phyloP scores from a whole-genome alignment of 2,329 filamentous ascomycete genomes.

The Microthyrium microscopicum region DNA sequence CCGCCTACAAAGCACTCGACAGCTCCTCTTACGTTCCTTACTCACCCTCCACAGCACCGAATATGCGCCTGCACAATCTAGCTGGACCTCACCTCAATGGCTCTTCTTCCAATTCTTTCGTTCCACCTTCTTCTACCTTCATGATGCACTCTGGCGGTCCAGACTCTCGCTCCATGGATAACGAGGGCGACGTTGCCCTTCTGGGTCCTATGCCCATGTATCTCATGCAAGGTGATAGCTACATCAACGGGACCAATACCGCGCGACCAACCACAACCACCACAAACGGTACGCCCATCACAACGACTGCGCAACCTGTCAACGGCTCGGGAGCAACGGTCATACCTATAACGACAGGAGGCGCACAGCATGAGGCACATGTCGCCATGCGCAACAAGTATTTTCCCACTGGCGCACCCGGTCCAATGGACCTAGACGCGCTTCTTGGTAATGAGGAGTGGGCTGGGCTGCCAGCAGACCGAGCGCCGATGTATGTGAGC shows the following conservation, averaged over 20 bases:
- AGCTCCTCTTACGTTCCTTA: slow-evolving; percentile 9
- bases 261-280: slow-evolving; percentile 11
- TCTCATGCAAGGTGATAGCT: slow-evolving; percentile 36
- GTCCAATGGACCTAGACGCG: slow-evolving; percentile 21
- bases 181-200: slow-evolving; percentile 57
- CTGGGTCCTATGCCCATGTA: slow-evolving; percentile 57
- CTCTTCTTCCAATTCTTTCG: slow-evolving; percentile 2
- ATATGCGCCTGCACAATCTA: background rate
- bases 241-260: slow-evolving; percentile 11
- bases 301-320: background rate
- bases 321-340: slow-evolving; percentile 5
- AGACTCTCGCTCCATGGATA: slow-evolving; percentile 15
- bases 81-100: background rate
- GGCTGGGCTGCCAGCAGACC: slow-evolving; percentile 22
- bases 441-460: slow-evolving; percentile 23
- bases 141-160: slow-evolving; percentile 5
- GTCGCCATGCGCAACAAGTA: background rate
- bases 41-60: slow-evolving; percentile 2
- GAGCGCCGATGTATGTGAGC: slow-evolving; percentile 9
- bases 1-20: slow-evolving; percentile 41
- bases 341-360: slow-evolving; percentile 19
- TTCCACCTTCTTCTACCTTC: slow-evolving; percentile 8
- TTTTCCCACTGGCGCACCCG: slow-evolving; percentile 11
- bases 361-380: slow-evolving; percentile 13
- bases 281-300: slow-evolving; percentile 3